phyloP scores from a whole-genome alignment of 2,329 filamentous ascomycete species.

The Epichloe baconii region DNA sequence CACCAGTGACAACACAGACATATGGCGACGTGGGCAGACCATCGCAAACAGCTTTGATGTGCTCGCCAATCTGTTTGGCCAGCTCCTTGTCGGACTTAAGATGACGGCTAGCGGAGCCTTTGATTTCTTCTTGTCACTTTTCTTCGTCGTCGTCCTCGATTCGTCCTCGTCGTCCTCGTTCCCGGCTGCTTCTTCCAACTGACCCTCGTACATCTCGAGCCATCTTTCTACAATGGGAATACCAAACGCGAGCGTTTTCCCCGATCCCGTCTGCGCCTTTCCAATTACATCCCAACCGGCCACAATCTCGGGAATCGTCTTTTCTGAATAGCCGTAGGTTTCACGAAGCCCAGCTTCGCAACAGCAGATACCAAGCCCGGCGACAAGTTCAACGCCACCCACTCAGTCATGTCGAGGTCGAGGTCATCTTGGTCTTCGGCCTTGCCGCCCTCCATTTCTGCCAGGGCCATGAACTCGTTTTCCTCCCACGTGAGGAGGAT shows the following conservation, averaged over 20 bases:
- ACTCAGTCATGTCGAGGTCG: conserved; percentile 60
- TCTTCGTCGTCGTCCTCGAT: conserved; percentile 1
- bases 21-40: conserved; percentile 48
- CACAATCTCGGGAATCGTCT: conserved; percentile 69
- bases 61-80: conserved; percentile 78
- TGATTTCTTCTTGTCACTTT: conserved; percentile 8
- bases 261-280: conserved; percentile 91
- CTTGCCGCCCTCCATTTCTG: conserved; percentile 35
- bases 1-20: conserved; percentile 83
- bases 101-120: conserved; percentile 60
- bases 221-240: conserved; percentile 85
- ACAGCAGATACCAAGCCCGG: conserved; percentile 58
- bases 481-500: conserved; percentile 22
- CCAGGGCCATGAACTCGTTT: conserved; percentile 42
- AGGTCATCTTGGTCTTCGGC: conserved; percentile 49
- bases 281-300: conserved; percentile 81
- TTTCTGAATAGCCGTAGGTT: conserved; percentile 73
- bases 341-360: conserved; percentile 64
- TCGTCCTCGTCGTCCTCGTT: neutral
- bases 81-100: conserved; percentile 86
- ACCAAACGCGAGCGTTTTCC: conserved; percentile 89
- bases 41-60: conserved; percentile 63
- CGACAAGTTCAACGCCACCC: conserved; percentile 64
- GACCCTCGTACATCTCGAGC: conserved; percentile 37
- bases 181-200: conserved; percentile 17